Conservation (phyloP, 257 asterid species). For the Haberlea rhodopensis region DNA sequence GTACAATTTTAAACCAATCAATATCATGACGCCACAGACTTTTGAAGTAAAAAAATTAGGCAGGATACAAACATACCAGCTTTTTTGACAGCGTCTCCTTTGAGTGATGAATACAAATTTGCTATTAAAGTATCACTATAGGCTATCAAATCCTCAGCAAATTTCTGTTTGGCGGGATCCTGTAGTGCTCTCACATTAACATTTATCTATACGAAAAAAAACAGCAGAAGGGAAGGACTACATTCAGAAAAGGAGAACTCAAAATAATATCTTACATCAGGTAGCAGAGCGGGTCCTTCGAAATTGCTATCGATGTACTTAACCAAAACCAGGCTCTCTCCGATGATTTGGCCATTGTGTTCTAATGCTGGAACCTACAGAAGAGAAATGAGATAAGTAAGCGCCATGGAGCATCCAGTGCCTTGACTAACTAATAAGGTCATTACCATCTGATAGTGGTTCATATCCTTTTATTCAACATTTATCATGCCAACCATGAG, state of each 20-base stretch:
- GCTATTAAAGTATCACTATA: constrained; percentile 31
- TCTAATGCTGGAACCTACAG: constrained; percentile 56
- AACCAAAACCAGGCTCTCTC: constrained; percentile 56
- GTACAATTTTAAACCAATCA: not conserved
- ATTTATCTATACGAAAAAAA: not conserved
- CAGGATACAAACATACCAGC: constrained; percentile 34
- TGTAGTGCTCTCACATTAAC: constrained; percentile 20
- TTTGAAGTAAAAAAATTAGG: constrained; percentile 9
- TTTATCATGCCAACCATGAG: not conserved
- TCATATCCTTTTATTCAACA: constrained; percentile 1
- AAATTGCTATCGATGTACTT: constrained; percentile 55
- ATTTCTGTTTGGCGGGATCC: constrained; percentile 46
- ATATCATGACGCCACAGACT: not conserved
- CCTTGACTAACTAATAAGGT: not conserved
- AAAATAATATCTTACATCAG: constrained; percentile 37
- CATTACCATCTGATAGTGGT: not conserved
- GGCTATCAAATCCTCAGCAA: constrained; percentile 50
- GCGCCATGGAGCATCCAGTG: constrained; percentile 6
- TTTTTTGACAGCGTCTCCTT: constrained; percentile 44
- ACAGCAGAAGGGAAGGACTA: not conserved
- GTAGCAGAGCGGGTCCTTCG: constrained; percentile 48
- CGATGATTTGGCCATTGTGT: constrained; percentile 51
- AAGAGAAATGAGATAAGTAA: constrained; percentile 15
- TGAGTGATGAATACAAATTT: constrained; percentile 34
- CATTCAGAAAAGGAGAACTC: not conserved